Evolutionary conservation across 2,329 filamentous ascomycete genomes (phyloP).

Genomic region (Penicillium sp.): DNA sequence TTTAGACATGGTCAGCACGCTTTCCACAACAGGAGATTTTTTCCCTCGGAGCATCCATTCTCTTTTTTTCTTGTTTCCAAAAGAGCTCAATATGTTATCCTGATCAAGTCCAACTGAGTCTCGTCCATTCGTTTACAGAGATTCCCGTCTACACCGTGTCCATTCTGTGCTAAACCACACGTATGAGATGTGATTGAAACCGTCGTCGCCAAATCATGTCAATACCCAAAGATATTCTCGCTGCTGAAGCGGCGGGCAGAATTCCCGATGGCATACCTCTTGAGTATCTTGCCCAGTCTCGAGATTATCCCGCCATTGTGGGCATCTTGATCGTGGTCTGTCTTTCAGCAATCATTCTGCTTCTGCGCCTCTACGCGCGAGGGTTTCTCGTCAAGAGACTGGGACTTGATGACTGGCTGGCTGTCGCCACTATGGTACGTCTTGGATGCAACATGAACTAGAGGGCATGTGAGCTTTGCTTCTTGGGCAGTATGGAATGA

Average conservation of each 20-base stretch:
- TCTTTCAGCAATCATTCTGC: conserved; percentile 28
- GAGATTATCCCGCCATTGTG: conserved; percentile 22
- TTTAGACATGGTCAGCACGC: too few species aligned
- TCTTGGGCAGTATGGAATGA: too few species aligned
- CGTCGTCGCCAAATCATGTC: conserved; percentile 12
- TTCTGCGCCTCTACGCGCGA: conserved; percentile 44
- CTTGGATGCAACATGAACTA: background rate
- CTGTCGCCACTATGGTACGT: conserved; percentile 43
- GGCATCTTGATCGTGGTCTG: conserved; percentile 27
- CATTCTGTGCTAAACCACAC: too few species aligned
- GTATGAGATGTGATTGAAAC: background rate
- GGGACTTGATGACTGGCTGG: conserved; percentile 45
- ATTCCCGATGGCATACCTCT: conserved; percentile 22
- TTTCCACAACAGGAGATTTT: too few species aligned
- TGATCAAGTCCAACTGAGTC: too few species aligned
- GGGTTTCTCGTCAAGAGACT: conserved; percentile 40
- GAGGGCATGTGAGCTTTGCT: too few species aligned
- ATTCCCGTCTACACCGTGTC: too few species aligned
- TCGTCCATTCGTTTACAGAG: too few species aligned
- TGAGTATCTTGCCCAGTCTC: conserved; percentile 24
- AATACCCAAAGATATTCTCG: conserved; percentile 24
- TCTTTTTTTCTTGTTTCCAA: too few species aligned
- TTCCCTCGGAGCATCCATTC: too few species aligned
- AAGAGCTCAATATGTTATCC: too few species aligned
- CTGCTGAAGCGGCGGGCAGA: conserved; percentile 22